Percentiles rank a stretch among this genome's conserved stretches.
Evolutionary conservation across 108 stramenopile species (phyloP).

Genomic region (Cyclotella sp.): DNA sequence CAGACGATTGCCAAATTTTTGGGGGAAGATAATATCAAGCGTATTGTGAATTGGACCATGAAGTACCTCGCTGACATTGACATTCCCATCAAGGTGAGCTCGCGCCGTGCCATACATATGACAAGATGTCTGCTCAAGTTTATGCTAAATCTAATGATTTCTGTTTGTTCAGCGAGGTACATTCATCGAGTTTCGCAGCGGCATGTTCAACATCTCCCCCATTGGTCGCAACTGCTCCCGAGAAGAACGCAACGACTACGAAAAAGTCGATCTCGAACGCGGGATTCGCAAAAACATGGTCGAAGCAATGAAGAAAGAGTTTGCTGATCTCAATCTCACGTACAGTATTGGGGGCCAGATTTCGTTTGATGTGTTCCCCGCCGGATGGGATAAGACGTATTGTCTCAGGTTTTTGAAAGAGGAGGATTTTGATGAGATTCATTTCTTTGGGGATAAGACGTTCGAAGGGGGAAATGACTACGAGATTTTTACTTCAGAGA

Average conservation of each 20-base stretch:
- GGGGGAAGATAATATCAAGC: conserved; percentile 98
- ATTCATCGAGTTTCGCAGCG: conserved; percentile 98
- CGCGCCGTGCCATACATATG: no score
- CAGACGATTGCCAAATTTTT: conserved; percentile 92
- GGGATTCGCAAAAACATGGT: conserved; percentile 93
- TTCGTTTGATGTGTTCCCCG: conserved; percentile 98
- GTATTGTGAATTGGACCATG: conserved; percentile 96
- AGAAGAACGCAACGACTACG: conserved; percentile 98
- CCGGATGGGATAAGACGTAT: conserved; percentile 99
- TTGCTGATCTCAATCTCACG: conserved; percentile 90
- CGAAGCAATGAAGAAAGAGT: conserved; percentile 91
- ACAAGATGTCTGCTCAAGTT: background rate
- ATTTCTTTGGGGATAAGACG: conserved; percentile 99
- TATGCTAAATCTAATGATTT: background rate
- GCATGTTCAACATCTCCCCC: conserved; percentile 99
- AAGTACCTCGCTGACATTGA: conserved; percentile 89
- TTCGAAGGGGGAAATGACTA: conserved; percentile 99
- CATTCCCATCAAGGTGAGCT: conserved; percentile 92
- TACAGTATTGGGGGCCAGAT: conserved; percentile 99
- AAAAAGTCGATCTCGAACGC: conserved; percentile 91
- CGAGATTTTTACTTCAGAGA: conserved; percentile 94
- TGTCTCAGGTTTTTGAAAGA: conserved; percentile 86
- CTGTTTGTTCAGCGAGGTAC: conserved; percentile 87
- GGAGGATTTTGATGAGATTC: conserved; percentile 96
- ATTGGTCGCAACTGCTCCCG: conserved; percentile 98